phyloP scores from a whole-genome alignment of 1,284 basidiomycete genomes.

The Stygiomarasmius scandens region DNA sequence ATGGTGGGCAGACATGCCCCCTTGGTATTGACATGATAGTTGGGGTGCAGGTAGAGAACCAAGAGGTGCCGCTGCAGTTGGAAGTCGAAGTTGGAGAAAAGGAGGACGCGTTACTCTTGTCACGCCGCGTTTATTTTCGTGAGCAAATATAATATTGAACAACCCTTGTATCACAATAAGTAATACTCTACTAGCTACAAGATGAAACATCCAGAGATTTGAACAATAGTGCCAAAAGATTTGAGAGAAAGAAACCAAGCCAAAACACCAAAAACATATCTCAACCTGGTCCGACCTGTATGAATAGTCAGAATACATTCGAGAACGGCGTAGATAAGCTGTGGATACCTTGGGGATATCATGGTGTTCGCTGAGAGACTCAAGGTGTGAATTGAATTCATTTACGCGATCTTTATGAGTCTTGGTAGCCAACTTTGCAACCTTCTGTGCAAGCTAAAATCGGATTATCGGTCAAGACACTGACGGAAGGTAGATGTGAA shows the following conservation, averaged over 20 bases:
- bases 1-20: constrained; percentile 74
- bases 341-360: constrained; percentile 84
- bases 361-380: constrained; percentile 88
- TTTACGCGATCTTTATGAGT: constrained; percentile 96
- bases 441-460: constrained; percentile 75
- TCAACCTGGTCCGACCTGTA: constrained; percentile 80
- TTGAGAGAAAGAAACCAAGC: neutral
- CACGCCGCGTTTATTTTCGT: constrained; percentile 19
- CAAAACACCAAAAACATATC: constrained; percentile 15
- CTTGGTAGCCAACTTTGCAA: constrained; percentile 80
- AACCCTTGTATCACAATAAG: constrained; percentile 47
- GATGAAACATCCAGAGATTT: neutral
- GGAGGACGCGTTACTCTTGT: constrained; percentile 16
- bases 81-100: constrained; percentile 23
- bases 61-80: constrained; percentile 27
- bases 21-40: constrained; percentile 38
- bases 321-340: constrained; percentile 23
- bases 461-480: constrained; percentile 8
- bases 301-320: constrained; percentile 13
- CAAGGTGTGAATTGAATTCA: constrained; percentile 90
- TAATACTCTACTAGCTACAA: neutral
- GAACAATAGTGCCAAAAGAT: neutral
- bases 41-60: constrained; percentile 28
- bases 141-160: constrained; percentile 27
- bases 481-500: constrained; percentile 14